A percentile compares a stretch with the other conserved stretches of the same genome.
phyloP scores from a whole-genome alignment of 139 green algal genomes.

The Microglena sp. region DNA sequence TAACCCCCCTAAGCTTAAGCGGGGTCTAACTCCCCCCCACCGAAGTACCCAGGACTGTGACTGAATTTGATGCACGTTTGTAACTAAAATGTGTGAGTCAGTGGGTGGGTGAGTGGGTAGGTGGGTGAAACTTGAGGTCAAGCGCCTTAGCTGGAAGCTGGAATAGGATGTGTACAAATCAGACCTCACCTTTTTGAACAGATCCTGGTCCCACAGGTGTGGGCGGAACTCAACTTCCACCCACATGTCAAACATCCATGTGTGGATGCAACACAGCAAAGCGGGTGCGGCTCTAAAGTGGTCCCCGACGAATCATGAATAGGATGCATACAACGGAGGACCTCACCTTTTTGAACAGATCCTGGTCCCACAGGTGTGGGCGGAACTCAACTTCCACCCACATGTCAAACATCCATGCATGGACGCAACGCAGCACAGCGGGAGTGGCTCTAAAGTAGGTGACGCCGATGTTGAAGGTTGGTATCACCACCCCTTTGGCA shows the following conservation, averaged over 20 bases:
- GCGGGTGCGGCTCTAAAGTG: background rate
- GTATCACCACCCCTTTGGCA: background rate
- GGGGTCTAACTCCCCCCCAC: too few species aligned
- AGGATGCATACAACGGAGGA: too few species aligned
- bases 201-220: conserved; percentile 13
- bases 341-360: too few species aligned
- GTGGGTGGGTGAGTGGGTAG: too few species aligned
- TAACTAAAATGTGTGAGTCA: too few species aligned
- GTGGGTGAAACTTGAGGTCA: too few species aligned
- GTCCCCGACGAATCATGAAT: too few species aligned
- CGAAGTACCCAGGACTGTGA: too few species aligned
- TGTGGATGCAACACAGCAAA: background rate
- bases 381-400: conserved; percentile 6
- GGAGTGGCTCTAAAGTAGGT: conserved; percentile 12
- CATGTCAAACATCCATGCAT: conserved; percentile 15
- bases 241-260: background rate
- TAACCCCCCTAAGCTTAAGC: too few species aligned
- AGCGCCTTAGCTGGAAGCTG: too few species aligned
- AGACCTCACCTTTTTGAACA: conserved; percentile 12
- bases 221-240: background rate
- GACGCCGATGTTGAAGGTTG: conserved; percentile 13
- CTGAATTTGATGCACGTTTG: too few species aligned
- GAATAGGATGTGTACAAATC: too few species aligned
- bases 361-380: background rate
- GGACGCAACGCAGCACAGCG: conserved; percentile 5